Conservation (phyloP, 768 basidiomycete genomes). For the Candolleomyces efflorescens region DNA sequence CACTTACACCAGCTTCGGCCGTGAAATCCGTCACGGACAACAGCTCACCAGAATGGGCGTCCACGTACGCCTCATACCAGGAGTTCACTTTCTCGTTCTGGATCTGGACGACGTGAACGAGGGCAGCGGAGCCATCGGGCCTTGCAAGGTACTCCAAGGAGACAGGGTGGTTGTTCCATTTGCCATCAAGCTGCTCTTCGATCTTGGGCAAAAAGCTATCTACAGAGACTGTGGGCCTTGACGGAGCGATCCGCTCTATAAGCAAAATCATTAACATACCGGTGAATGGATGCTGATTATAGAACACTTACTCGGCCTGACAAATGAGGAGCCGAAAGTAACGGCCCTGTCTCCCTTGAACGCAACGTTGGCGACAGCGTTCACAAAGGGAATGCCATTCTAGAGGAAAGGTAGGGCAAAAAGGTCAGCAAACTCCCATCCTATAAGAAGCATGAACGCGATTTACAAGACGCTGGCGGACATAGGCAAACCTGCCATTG, state of each 20-base stretch:
- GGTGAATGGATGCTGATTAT: constrained; percentile 17
- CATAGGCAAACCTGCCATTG: constrained; percentile 17
- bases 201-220: constrained; percentile 18
- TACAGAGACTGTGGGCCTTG: constrained; percentile 29
- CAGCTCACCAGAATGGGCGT: constrained; percentile 45
- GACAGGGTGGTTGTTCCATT: constrained; percentile 29
- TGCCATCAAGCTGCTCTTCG: constrained; percentile 23
- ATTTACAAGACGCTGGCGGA: constrained; percentile 11
- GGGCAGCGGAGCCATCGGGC: constrained; percentile 30
- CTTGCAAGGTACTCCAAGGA: constrained; percentile 36
- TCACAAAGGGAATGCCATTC: constrained; percentile 26
- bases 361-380: constrained; percentile 33
- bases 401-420: background rate
- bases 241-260: constrained; percentile 19
- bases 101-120: constrained; percentile 34
- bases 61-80: constrained; percentile 56
- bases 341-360: constrained; percentile 25
- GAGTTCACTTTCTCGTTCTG: constrained; percentile 27
- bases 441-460: background rate
- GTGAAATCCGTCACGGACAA: constrained; percentile 50
- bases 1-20: constrained; percentile 33
- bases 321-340: constrained; percentile 30
- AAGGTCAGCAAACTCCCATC: background rate
- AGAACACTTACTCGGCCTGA: constrained; percentile 22
- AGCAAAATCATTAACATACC: constrained; percentile 12